Evolutionary conservation across 768 basidiomycete genomes (phyloP).

Genomic region (Gyrodon lividus): DNA sequence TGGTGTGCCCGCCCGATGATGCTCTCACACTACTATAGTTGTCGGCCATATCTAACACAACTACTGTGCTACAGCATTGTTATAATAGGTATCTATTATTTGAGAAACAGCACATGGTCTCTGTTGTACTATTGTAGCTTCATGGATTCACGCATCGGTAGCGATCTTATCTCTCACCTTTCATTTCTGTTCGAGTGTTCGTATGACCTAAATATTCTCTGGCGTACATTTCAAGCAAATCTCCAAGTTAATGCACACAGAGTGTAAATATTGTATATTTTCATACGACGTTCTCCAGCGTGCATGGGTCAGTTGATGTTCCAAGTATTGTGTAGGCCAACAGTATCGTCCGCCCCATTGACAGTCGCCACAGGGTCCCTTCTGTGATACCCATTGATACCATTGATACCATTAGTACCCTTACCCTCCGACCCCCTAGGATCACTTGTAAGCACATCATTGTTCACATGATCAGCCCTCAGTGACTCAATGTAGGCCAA

Average conservation of each 20-base stretch:
- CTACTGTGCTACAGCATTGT: not conserved
- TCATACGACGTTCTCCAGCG: not conserved
- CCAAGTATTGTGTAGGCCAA: slow-evolving; percentile 79
- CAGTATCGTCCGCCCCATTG: slow-evolving; percentile 71
- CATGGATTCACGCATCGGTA: slow-evolving; percentile 12
- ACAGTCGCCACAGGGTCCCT: slow-evolving; percentile 29
- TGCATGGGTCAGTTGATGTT: slow-evolving; percentile 33
- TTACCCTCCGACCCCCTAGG: slow-evolving; percentile 37
- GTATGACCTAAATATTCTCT: slow-evolving; percentile 1
- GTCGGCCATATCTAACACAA: not conserved
- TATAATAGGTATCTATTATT: slow-evolving; percentile 8
- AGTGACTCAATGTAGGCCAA: slow-evolving; percentile 69
- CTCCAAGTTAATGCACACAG: not conserved
- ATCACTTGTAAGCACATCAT: slow-evolving; percentile 40
- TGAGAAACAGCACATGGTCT: not conserved
- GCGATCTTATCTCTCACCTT: not conserved
- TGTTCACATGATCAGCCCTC: slow-evolving; percentile 80
- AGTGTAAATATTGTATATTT: slow-evolving; percentile 1
- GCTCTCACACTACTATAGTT: not conserved
- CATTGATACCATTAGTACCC: slow-evolving; percentile 22
- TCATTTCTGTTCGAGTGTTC: not conserved
- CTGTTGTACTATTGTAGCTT: slow-evolving; percentile 16
- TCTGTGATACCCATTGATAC: slow-evolving; percentile 15
- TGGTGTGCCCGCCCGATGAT: slow-evolving; percentile 22
- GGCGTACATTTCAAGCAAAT: not conserved